Evolutionary conservation across 495 filamentous ascomycete genomes (phyloP).

Genomic region (Aspergillus mulundensis): DNA sequence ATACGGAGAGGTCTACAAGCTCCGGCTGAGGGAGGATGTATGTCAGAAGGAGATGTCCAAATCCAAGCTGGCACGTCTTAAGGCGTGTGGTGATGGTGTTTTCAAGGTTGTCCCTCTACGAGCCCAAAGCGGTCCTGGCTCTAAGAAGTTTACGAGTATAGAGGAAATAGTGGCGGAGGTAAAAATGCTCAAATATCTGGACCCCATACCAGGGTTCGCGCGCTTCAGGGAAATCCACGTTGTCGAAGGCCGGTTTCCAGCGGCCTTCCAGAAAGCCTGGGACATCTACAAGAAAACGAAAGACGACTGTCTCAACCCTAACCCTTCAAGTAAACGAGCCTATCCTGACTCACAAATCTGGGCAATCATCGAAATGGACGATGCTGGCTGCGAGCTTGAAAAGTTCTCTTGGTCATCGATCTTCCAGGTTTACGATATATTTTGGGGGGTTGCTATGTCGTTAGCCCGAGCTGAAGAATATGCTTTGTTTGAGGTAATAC

Average conservation of each 20-base stretch:
- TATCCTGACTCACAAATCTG: constrained; percentile 69
- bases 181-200: constrained; percentile 68
- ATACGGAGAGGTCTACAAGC: constrained; percentile 50
- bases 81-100: constrained; percentile 41
- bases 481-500: constrained; percentile 65
- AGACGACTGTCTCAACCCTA: constrained; percentile 59
- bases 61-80: constrained; percentile 36
- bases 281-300: constrained; percentile 56
- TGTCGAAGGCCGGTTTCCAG: constrained; percentile 63
- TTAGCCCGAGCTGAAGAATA: constrained; percentile 71
- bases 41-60: constrained; percentile 38
- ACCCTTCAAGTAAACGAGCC: constrained; percentile 54
- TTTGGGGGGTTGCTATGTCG: constrained; percentile 74
- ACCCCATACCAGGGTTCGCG: constrained; percentile 84
- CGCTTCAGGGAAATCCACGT: constrained; percentile 77
- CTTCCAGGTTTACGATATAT: constrained; percentile 76
- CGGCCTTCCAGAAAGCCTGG: constrained; percentile 61
- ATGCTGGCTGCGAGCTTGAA: constrained; percentile 77
- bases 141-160: constrained; percentile 46
- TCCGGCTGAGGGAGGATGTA: constrained; percentile 36
- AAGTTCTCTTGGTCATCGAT: constrained; percentile 49
- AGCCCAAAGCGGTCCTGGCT: constrained; percentile 40
- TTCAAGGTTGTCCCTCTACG: constrained; percentile 51
- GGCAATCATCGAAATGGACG: constrained; percentile 80
- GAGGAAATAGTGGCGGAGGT: constrained; percentile 62